Evolutionary conservation across 2,329 filamentous ascomycete species (phyloP), one percentile per base, ranked within the genome.

Genomic region (Byssothecium circinans): DNA sequence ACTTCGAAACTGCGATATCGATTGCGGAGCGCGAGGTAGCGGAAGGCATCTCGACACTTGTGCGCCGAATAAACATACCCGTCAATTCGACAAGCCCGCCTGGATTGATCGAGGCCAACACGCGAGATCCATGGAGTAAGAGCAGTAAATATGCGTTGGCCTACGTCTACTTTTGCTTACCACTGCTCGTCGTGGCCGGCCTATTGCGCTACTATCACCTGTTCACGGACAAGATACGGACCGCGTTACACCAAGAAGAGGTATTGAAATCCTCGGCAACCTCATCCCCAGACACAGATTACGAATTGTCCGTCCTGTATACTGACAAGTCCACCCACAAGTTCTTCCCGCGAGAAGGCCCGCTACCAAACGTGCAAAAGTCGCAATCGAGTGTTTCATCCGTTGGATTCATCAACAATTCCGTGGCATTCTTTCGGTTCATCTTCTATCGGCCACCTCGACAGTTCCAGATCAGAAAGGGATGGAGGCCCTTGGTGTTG

Each of bases 191-290:
- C 22, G 62, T 83, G 44, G 84, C 91, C 4, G 74, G 87, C 10
- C 62, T 86, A 10, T 77, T 92, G 65, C 84, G 90, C 57, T 79
- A 88, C 65, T 96, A 91, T 78, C 88, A 96, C 71, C 85, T 87
- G 58, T 96, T 90, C 86, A 90, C 91, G 60, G 91, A 96, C 76
- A 95, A 94, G 75, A 89, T 95, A 57, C 84, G 91, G 57, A 88
- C 91, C 58, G 91, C 90, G 53, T 83, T 94, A 50, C 89, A 94
- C 75, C 92, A 95, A 74, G 86, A 94, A 65, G 84, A 89, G 67
- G 79, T 89, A 60, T 80, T 88, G 64, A 80, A 85, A 60, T 81
- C 86, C 60, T 85, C 82, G 67, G 81, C 71, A 57, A 74, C 72
- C 17, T 75, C 76, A 27, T 80, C 80, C 47, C 79, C 79, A 17